Conservation (phyloP, 257 asterid genomes). For the Perilla frutescens region DNA sequence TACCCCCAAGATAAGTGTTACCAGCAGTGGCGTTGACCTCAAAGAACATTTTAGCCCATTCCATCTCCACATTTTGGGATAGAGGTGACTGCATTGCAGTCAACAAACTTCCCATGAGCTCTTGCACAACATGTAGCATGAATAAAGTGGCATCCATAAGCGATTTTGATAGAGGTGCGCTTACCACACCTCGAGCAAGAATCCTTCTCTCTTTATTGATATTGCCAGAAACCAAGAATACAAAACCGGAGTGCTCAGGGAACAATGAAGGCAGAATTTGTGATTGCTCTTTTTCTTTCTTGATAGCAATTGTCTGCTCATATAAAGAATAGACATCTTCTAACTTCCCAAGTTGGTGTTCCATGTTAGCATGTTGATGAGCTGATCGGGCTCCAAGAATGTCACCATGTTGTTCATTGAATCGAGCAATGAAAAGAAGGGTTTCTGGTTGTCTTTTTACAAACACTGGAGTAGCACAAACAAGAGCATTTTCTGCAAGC, state of each 20-base stretch:
- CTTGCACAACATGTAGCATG: too few species aligned
- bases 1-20: too few species aligned
- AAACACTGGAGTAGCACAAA: constrained; percentile 92
- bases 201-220: constrained; percentile 59
- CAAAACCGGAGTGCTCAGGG: constrained; percentile 89
- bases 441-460: constrained; percentile 98
- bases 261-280: constrained; percentile 79
- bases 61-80: too few species aligned
- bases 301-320: constrained; percentile 91
- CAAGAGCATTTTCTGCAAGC: constrained; percentile 94
- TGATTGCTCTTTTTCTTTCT: constrained; percentile 94
- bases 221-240: constrained; percentile 75
- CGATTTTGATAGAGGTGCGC: too few species aligned
- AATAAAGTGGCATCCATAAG: too few species aligned
- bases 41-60: too few species aligned
- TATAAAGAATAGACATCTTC: constrained; percentile 84
- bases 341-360: constrained; percentile 75
- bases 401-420: constrained; percentile 85
- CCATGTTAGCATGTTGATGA: constrained; percentile 97
- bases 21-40: too few species aligned
- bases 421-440: constrained; percentile 89
- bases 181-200: constrained; percentile 72
- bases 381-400: constrained; percentile 89
- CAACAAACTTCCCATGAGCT: too few species aligned
- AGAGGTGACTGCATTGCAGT: too few species aligned